A percentile compares a stretch with the other conserved stretches of the same genome.
Conservation (phyloP, 2,329 filamentous ascomycete species). For the Fusarium longipes region DNA sequence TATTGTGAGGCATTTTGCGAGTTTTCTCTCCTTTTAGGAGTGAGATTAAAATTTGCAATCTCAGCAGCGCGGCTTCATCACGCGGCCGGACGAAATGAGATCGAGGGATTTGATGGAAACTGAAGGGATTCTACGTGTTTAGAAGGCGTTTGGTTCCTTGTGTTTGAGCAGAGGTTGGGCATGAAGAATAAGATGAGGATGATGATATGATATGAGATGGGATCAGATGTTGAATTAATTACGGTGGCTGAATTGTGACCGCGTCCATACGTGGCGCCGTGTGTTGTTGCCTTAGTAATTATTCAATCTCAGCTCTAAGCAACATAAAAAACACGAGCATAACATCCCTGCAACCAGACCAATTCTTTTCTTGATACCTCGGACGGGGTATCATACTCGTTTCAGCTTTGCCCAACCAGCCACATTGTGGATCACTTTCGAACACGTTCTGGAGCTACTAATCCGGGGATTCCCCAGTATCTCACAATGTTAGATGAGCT, state of each 20-base stretch:
- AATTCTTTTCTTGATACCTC: background rate
- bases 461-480: background rate
- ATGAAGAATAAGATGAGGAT: no score
- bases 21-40: background rate
- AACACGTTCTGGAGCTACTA: background rate
- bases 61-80: background rate
- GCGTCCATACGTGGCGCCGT: conserved; percentile 2
- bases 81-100: background rate
- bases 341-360: background rate
- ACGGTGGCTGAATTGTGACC: background rate
- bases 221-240: background rate
- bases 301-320: background rate
- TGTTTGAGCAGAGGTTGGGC: background rate
- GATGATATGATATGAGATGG: background rate
- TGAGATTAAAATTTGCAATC: background rate
- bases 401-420: background rate
- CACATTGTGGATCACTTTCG: background rate
- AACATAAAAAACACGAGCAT: background rate
- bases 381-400: background rate
- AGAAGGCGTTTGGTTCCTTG: background rate
- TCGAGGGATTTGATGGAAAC: background rate
- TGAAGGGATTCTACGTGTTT: background rate
- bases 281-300: background rate
- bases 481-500: background rate
- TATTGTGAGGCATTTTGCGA: background rate